Conservation (phyloP, 2,329 filamentous ascomycete species). For the Trichoderma endophyticum region DNA sequence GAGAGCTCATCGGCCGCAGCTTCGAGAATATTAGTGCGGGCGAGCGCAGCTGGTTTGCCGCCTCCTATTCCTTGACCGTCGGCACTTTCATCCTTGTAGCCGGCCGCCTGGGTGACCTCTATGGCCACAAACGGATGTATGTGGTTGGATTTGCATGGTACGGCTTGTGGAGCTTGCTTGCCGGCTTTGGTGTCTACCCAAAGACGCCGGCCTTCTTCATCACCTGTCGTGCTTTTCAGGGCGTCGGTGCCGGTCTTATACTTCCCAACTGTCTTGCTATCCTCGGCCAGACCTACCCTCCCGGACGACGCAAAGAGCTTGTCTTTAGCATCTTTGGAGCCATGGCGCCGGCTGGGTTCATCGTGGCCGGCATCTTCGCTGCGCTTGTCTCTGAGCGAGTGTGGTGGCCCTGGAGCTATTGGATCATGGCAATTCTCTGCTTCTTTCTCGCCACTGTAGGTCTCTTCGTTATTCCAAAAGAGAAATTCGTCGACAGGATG, state of each 20-base stretch:
- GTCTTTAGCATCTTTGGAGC: slow-evolving; percentile 37
- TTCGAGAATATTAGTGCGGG: not conserved
- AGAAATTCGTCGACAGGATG: too few relatives aligned
- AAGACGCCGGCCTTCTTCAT: slow-evolving; percentile 41
- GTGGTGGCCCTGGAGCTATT: slow-evolving; percentile 45
- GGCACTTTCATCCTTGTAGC: slow-evolving; percentile 53
- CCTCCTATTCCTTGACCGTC: not conserved
- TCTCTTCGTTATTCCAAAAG: slow-evolving; percentile 29
- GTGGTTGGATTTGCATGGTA: slow-evolving; percentile 50
- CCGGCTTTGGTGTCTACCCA: slow-evolving; percentile 34
- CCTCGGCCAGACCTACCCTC: slow-evolving; percentile 49
- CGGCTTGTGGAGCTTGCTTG: slow-evolving; percentile 44
- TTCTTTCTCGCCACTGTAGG: slow-evolving; percentile 28
- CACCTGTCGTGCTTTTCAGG: slow-evolving; percentile 49
- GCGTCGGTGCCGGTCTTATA: slow-evolving; percentile 52
- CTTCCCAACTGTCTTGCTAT: slow-evolving; percentile 58
- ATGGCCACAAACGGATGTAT: slow-evolving; percentile 51
- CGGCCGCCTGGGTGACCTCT: slow-evolving; percentile 51
- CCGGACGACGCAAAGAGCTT: slow-evolving; percentile 34
- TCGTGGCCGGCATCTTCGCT: slow-evolving; percentile 30
- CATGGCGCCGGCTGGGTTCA: slow-evolving; percentile 32
- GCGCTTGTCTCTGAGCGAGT: slow-evolving; percentile 21
- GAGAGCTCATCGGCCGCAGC: slow-evolving; percentile 1
- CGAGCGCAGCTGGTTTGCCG: slow-evolving; percentile 2
- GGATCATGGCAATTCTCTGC: slow-evolving; percentile 35